phyloP scores from a whole-genome alignment of 768 basidiomycete species.

The Chiua virens region DNA sequence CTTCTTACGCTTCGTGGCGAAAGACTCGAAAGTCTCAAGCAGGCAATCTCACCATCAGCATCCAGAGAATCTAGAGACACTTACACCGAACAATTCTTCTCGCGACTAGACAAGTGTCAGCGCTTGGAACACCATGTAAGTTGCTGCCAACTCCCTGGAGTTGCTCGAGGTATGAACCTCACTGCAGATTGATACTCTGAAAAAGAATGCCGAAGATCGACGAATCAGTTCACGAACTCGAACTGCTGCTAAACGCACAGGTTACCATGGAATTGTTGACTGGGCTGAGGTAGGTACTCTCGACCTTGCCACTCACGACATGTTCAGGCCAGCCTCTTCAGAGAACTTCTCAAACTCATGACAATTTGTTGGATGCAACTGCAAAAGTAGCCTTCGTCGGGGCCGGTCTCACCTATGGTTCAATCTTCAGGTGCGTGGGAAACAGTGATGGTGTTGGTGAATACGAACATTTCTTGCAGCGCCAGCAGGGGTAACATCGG shows the following conservation, averaged over 20 bases:
- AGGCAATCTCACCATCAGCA: too few species aligned
- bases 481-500: conserved; percentile 21
- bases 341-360: conserved; percentile 4
- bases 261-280: conserved; percentile 20
- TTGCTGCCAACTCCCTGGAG: too few species aligned
- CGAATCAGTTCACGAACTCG: conserved; percentile 9
- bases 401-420: conserved; percentile 24
- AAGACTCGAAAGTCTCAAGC: too few species aligned
- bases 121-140: too few species aligned
- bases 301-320: not conserved
- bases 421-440: conserved; percentile 26
- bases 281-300: conserved; percentile 16
- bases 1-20: too few species aligned
- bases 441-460: too few species aligned
- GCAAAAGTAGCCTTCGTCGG: conserved; percentile 13
- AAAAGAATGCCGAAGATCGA: not conserved
- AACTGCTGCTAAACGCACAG: conserved; percentile 19
- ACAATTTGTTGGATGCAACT: not conserved
- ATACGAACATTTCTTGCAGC: too few species aligned
- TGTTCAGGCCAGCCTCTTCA: not conserved
- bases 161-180: not conserved
- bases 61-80: too few species aligned
- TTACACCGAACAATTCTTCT: too few species aligned
- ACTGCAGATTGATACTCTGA: not conserved
- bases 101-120: too few species aligned